Evolutionary conservation across 352 stramenopile species (phyloP).

Genomic region (Saprolegnia diclina): DNA sequence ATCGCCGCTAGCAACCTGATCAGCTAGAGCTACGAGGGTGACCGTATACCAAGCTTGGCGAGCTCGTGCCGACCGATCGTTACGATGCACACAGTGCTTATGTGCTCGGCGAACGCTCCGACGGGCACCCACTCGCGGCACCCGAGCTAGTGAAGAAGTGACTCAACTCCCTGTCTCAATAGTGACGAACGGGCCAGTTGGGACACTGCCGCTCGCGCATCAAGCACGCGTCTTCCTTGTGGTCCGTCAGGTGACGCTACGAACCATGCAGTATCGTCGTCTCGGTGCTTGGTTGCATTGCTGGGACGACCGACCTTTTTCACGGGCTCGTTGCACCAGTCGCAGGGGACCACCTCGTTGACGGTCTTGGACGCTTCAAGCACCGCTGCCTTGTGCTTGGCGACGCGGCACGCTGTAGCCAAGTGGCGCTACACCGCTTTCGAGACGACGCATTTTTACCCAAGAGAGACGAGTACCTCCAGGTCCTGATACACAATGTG

Average conservation of each 20-base stretch:
- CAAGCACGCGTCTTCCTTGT: conserved; percentile 72
- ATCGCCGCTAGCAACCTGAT: conserved; percentile 30
- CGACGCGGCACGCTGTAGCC: conserved; percentile 37
- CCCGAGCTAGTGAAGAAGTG: conserved; percentile 28
- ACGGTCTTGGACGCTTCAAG: conserved; percentile 37
- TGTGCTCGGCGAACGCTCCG: conserved; percentile 45
- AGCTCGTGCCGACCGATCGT: conserved; percentile 51
- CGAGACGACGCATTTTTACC: neutral
- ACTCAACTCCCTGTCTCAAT: neutral
- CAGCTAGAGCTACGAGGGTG: neutral
- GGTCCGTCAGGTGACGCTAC: conserved; percentile 48
- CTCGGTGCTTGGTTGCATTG: no score
- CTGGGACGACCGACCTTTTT: conserved; percentile 41
- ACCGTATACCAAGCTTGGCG: conserved; percentile 29
- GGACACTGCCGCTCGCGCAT: conserved; percentile 63
- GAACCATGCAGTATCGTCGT: no score
- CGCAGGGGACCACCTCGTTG: conserved; percentile 51
- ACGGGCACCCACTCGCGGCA: conserved; percentile 69
- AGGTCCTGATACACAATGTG: conserved; percentile 37
- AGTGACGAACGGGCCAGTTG: conserved; percentile 35
- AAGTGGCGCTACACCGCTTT: neutral
- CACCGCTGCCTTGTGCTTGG: conserved; percentile 36
- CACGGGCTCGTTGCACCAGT: conserved; percentile 56
- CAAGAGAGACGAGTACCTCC: conserved; percentile 7
- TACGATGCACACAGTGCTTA: conserved; percentile 44